Evolutionary conservation across 2,329 filamentous ascomycete genomes (phyloP).

Genomic region (Pyrenophora teres): DNA sequence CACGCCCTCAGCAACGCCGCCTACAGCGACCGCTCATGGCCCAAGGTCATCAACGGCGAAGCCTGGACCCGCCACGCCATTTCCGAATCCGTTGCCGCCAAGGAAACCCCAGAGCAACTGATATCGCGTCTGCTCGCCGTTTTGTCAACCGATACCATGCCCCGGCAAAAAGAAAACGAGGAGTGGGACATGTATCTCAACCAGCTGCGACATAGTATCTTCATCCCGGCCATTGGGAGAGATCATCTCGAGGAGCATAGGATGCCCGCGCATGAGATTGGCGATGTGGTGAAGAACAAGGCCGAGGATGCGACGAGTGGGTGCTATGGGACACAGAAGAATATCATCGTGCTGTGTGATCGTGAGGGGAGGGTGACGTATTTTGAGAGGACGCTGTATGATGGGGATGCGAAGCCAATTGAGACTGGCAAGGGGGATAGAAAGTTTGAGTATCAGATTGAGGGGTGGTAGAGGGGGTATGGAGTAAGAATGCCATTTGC

Average conservation of each 20-base stretch:
- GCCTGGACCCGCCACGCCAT: slow-evolving; percentile 57
- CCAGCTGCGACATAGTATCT: slow-evolving; percentile 64
- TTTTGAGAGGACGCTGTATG: slow-evolving; percentile 65
- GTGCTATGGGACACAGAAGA: slow-evolving; percentile 68
- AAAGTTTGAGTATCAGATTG: slow-evolving; percentile 55
- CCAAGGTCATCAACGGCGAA: slow-evolving; percentile 65
- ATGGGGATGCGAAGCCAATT: slow-evolving; percentile 56
- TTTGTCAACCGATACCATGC: slow-evolving; percentile 61
- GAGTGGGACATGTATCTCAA: slow-evolving; percentile 61
- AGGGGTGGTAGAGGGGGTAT: slow-evolving; percentile 50
- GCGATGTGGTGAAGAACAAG: slow-evolving; percentile 48
- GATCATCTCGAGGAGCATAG: slow-evolving; percentile 48
- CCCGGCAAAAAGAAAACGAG: slow-evolving; percentile 54
- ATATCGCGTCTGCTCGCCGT: slow-evolving; percentile 58
- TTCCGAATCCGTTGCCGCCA: slow-evolving; percentile 48
- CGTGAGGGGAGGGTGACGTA: slow-evolving; percentile 62
- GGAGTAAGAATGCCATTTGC: too few species aligned
- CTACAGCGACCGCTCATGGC: slow-evolving; percentile 64
- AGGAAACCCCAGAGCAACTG: slow-evolving; percentile 55
- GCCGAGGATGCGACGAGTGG: slow-evolving; percentile 51
- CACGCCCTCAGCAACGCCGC: slow-evolving; percentile 66
- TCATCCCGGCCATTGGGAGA: slow-evolving; percentile 62
- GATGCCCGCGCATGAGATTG: slow-evolving; percentile 46
- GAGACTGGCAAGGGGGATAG: slow-evolving; percentile 54
- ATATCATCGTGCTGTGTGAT: slow-evolving; percentile 64